Base-by-base conservation (phyloP, 208 protist species). In the Phytomonas francai region DNA sequence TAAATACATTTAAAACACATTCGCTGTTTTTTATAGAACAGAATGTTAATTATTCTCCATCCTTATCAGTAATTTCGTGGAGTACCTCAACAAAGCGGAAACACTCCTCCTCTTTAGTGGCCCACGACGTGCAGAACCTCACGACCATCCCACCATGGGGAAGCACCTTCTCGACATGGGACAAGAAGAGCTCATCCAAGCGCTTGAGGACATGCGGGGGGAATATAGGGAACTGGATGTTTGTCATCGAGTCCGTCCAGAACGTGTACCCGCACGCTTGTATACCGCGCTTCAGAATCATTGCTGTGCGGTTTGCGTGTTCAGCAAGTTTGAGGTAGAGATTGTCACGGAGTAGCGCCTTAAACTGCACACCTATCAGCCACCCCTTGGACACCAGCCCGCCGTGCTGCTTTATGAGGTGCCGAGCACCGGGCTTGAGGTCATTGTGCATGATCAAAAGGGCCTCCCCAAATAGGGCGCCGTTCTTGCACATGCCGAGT, bases 371-470 rank as follows among this genome's bases (percentile, higher is more conserved):
- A 49, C 81, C 81, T 19, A 86, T 71, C 58, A 86, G 56, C 75
- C 77, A 86, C 28, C 81, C 81, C 68, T 86, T 86, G 12, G 81
- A 77, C n/a, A 86, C 65, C 8, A 86, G 77, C 4, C 63, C 77
- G 30, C 77, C 81, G 33, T 69, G 81, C 73, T 83, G 81, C 68
- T 82, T 81, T 62, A 86, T 81, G 42, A 74, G 12, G 63, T 68
- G 68, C 57, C 81, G 77, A 56, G 66, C 39, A 49, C 76, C 68
- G 7, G 66, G 33, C 74, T 80, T 79, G n/a, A 83, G 42, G 39
- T 59, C 39, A 19, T 76, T 67, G 64, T 77, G 75, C 30, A 61
- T 0, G 58, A 86, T 25, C 16, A 86, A 42, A 30, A 86, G 68
- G 22, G 81, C 81, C 67, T 86, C 81, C 19, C 81, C 81, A 32